Evolutionary conservation across 345 rosid species (phyloP).

Genomic region (Salix viminalis): DNA sequence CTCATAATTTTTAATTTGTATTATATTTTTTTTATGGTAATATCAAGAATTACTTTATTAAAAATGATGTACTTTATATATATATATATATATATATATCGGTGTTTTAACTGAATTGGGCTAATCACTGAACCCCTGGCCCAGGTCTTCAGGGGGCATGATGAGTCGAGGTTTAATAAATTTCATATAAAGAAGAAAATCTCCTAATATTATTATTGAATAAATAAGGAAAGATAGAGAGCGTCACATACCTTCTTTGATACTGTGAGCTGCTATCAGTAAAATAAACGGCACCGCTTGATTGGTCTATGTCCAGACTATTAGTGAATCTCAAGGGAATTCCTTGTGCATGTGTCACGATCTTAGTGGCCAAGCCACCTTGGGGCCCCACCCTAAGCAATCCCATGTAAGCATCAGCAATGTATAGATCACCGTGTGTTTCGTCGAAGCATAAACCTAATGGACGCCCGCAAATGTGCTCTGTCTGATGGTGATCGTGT

Average conservation of each 20-base stretch:
- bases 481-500: not conserved
- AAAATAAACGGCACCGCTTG: slow-evolving; percentile 33
- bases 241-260: not conserved
- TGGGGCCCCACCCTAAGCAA: slow-evolving; percentile 30
- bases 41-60: too few relatives aligned
- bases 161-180: too few relatives aligned
- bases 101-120: too few relatives aligned
- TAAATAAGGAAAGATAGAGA: not conserved
- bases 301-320: slow-evolving; percentile 39
- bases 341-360: slow-evolving; percentile 30
- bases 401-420: slow-evolving; percentile 45
- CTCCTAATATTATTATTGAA: not conserved
- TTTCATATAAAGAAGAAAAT: too few relatives aligned
- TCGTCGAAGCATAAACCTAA: slow-evolving; percentile 33
- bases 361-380: slow-evolving; percentile 39
- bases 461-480: slow-evolving; percentile 40
- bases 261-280: slow-evolving; percentile 33
- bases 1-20: too few relatives aligned
- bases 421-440: slow-evolving; percentile 32
- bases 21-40: too few relatives aligned
- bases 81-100: too few relatives aligned
- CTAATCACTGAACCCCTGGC: too few relatives aligned
- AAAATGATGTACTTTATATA: too few relatives aligned
- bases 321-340: slow-evolving; percentile 33
- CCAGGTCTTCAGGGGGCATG: too few relatives aligned